phyloP scores from a whole-genome alignment of 768 basidiomycete species.

The Tulasnella sp. region DNA sequence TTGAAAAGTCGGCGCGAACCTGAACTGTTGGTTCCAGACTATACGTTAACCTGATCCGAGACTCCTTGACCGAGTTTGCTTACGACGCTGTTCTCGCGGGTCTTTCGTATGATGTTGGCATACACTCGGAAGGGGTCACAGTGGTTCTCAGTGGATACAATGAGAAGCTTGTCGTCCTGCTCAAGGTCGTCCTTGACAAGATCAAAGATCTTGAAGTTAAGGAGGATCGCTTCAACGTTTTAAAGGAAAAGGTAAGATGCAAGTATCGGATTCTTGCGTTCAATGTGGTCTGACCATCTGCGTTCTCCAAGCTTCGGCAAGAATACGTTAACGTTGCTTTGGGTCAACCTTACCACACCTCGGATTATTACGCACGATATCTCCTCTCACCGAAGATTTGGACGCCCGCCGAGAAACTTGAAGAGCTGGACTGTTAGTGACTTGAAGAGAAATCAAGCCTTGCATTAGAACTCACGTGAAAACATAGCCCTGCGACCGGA shows the following conservation, averaged over 20 bases:
- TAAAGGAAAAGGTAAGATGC: conserved; percentile 65
- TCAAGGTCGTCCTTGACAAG: conserved; percentile 57
- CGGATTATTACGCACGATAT: conserved; percentile 65
- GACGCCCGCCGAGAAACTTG: conserved; percentile 65
- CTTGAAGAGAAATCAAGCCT: background rate
- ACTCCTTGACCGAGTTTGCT: conserved; percentile 79
- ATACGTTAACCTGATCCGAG: conserved; percentile 74
- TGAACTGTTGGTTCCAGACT: conserved; percentile 35
- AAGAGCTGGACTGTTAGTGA: conserved; percentile 52
- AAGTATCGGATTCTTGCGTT: background rate
- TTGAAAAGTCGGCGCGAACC: background rate
- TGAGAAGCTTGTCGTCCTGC: conserved; percentile 70
- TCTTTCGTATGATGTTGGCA: conserved; percentile 55
- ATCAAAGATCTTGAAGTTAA: conserved; percentile 52
- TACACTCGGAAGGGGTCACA: conserved; percentile 52
- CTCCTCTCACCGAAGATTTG: conserved; percentile 60
- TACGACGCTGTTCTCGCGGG: conserved; percentile 93
- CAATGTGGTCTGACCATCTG: conserved; percentile 1
- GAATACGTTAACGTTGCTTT: conserved; percentile 83
- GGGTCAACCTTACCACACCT: conserved; percentile 67
- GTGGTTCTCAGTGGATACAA: conserved; percentile 76
- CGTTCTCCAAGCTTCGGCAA: conserved; percentile 44
- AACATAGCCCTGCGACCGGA: conserved; percentile 53
- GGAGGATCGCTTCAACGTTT: conserved; percentile 61
- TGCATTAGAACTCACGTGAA: background rate